Conservation (phyloP, 208 protist genomes). For the Leishmania amazonensis region DNA sequence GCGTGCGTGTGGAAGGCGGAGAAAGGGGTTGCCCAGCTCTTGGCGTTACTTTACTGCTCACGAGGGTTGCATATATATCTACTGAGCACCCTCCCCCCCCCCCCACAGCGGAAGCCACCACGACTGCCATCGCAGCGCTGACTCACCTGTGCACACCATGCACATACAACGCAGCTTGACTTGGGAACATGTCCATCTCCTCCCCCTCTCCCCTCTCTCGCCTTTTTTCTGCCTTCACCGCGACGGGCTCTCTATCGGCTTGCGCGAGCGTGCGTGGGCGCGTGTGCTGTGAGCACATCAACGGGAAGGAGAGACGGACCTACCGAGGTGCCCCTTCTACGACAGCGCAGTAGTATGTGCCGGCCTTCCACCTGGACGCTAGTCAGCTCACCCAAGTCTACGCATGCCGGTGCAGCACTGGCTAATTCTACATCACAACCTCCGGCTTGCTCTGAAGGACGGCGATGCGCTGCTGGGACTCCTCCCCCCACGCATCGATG, state of each 20-base stretch:
- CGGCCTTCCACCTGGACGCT: background rate
- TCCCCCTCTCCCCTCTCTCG: background rate
- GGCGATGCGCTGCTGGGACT: constrained; percentile 85
- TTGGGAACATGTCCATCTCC: background rate
- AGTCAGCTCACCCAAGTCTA: background rate
- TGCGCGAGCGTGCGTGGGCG: background rate
- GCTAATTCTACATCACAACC: constrained; percentile 62
- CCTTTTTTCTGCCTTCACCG: background rate
- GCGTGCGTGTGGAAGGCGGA: background rate
- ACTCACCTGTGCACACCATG: background rate
- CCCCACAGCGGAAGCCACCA: too few relatives aligned
- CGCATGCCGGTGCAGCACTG: background rate
- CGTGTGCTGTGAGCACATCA: background rate
- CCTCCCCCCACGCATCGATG: constrained; percentile 72
- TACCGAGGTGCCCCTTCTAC: background rate
- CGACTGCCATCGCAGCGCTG: too few relatives aligned
- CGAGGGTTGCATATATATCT: background rate
- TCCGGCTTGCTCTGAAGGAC: constrained; percentile 79
- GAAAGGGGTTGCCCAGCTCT: background rate
- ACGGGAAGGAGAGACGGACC: background rate
- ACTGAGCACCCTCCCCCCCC: background rate
- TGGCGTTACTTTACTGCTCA: background rate
- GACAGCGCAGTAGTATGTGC: background rate
- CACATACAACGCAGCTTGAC: background rate
- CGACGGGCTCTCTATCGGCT: background rate